Base-by-base conservation (phyloP, 306 rosid genomes). In the Corylus americana region DNA sequence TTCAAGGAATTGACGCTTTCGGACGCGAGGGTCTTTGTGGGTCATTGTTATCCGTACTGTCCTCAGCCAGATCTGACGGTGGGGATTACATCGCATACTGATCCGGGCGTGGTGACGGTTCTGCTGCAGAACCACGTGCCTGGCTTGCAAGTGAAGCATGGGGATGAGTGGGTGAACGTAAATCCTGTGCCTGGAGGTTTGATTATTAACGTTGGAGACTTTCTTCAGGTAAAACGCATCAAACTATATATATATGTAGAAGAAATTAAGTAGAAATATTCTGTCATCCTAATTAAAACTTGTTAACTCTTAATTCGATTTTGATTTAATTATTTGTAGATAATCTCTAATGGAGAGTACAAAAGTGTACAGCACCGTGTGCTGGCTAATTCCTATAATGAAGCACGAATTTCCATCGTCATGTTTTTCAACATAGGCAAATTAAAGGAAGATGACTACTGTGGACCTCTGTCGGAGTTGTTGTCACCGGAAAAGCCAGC, bases 21-120 rank as follows among this genome's bases (percentile, higher is more conserved):
- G 1, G 74, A 83, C 1, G 0, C 0, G 1, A 82, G 75, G 75
- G 20, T 0, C 55, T 20, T 80, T 4, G 75, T 82, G 13, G 84
- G 80, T 2, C 77, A 51, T 42, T 57, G 77, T 70, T 86, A 86
- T 70, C 86, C 82, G 29, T 61, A 76, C 66, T 86, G 89, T 64
- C 86, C 82, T 11, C 82, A 82, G 74, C 89, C 89, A 3, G 86
- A 86, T 77, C 82, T 64, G 27, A 86, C 86, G 1, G 39, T 86
- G 50, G 82, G 89, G 11, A 66, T 79, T 13, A 75, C 39, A 0
- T 51, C 83, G 0, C 88, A 82, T 75, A 78, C 88, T 9, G 83
- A 85, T 75, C 79, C 79, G 3, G 80, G 64, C 20, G 16, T 67
- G 3, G 0, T 81, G 6, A 85, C 85, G 4, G 74, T 85, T 18